Base-by-base conservation (phyloP, 1,139 yeast species). In the Blastobotrys persicus region DNA sequence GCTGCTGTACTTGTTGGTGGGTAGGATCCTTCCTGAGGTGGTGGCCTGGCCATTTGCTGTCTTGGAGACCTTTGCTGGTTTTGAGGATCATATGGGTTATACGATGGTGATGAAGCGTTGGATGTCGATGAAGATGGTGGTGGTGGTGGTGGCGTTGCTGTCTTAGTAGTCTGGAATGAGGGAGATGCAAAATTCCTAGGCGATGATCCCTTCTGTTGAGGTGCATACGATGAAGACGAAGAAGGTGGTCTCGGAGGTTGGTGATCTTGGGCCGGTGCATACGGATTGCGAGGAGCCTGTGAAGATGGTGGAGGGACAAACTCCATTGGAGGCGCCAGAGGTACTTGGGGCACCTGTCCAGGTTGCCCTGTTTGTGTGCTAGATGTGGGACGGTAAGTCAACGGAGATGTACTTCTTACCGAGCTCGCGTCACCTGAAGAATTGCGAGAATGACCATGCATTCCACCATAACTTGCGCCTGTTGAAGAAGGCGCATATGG, bases 401-500 rank as follows among this genome's bases (percentile, higher is more conserved):
- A 18, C 19, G 42, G 42, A 38, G 28, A 38, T 12, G 42, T 19
- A 20, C 31, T 23, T 31, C 32, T 33, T 14, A 31, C 44, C 34
- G 35, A 41, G 14, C 33, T 41, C 5, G 23, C 44, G 19, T 28
- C 46, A 13, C 32, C 42, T 13, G 46, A 34, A 9, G 46, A 44
- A 18, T 23, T 44, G 17, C 34, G 32, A 3, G 45, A 42, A 31
- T 42, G 45, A 12, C 38, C 33, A 13, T 12, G 13, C n/a, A 23
- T 2, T 34, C 37, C 23, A 5, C 9, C 28, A 23, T 23, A 40
- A 3, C 40, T 35, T 3, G 47, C 12, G 28, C 13, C 9, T 49
- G 45, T 9, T 51, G 46, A 2, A n/a, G n/a, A n/a, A n/a, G 55
- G 50, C 7, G 44, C 55, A 43, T 55, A 55, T 11, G 51, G 51